These are phyloP conservation scores for Ceratobasidium sp. DNA, from an alignment of 1,284 basidiomycete genomes.

Conservation along the genomic window DNA sequence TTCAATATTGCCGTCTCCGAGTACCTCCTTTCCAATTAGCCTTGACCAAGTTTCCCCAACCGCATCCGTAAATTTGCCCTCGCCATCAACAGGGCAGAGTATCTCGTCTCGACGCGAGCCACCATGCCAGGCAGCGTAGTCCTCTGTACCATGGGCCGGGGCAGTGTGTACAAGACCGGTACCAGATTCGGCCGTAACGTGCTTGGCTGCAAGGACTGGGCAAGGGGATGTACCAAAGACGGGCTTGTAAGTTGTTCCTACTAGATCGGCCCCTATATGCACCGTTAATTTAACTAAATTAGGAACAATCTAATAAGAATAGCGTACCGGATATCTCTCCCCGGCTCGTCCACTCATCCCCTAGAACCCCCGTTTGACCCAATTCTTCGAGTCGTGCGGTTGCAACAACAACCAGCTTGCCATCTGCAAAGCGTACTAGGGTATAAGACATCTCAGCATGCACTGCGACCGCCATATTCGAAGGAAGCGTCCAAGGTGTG, in stretches of 20 bases:
- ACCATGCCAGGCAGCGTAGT: constrained; percentile 81
- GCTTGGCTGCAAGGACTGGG: constrained; percentile 63
- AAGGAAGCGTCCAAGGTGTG: constrained; percentile 96
- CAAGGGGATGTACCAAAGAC: constrained; percentile 75
- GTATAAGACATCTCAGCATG: constrained; percentile 81
- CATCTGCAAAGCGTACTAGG: constrained; percentile 63
- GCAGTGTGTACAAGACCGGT: constrained; percentile 97
- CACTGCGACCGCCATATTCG: constrained; percentile 95
- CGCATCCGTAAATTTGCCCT: constrained; percentile 78
- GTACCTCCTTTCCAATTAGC: constrained; percentile 79
- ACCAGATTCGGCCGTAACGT: constrained; percentile 91
- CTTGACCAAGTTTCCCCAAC: constrained; percentile 59
- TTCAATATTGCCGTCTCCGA: constrained; percentile 76
- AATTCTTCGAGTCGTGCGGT: constrained; percentile 74
- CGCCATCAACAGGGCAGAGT: constrained; percentile 83
- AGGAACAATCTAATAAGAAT: neutral
- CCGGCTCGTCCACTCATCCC: constrained; percentile 68
- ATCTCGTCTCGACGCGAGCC: constrained; percentile 55
- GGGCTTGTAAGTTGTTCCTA: constrained; percentile 75
- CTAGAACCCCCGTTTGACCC: constrained; percentile 55
- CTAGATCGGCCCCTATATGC: constrained; percentile 70
- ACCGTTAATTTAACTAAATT: neutral
- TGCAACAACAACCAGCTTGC: constrained; percentile 73
- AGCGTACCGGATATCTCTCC: constrained; percentile 66
- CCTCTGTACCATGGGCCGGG: constrained; percentile 94